These are phyloP conservation scores for Diaporthe helianthi DNA, from an alignment of 2,329 filamentous ascomycete genomes.

Conservation along the genomic window DNA sequence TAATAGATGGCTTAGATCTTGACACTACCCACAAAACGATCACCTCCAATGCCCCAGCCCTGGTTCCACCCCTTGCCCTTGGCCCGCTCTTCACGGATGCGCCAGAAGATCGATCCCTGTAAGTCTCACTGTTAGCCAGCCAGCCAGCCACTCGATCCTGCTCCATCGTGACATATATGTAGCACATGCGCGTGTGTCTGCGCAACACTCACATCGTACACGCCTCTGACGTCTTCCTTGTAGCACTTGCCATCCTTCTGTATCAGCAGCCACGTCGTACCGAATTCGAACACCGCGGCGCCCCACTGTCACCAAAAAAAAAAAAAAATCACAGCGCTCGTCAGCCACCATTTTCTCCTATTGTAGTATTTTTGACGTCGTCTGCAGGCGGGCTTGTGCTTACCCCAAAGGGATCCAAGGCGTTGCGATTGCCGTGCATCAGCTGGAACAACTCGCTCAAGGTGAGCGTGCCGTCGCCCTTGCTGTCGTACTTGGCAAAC, in stretches of 20 bases:
- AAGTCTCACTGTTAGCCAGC: too few species aligned
- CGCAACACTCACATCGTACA: not conserved
- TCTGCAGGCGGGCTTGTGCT: slow-evolving; percentile 35
- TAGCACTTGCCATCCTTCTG: slow-evolving; percentile 61
- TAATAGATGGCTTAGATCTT: not conserved
- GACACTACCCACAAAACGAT: not conserved
- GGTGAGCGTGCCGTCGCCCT: slow-evolving; percentile 48
- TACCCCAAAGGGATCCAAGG: slow-evolving; percentile 54
- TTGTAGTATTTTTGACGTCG: not conserved
- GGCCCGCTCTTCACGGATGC: not conserved
- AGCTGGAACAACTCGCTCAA: slow-evolving; percentile 45
- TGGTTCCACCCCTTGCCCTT: not conserved
- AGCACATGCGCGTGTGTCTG: too few species aligned
- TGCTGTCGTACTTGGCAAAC: slow-evolving; percentile 53
- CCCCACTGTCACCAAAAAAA: slow-evolving; percentile 38
- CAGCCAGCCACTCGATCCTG: too few species aligned
- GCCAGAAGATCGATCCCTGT: slow-evolving; percentile 8
- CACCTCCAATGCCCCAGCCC: slow-evolving; percentile 12
- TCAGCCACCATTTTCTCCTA: not conserved
- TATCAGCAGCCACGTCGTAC: slow-evolving; percentile 60
- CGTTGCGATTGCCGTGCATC: slow-evolving; percentile 49
- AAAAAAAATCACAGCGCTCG: slow-evolving; percentile 12
- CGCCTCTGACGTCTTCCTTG: slow-evolving; percentile 53
- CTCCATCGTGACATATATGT: too few species aligned
- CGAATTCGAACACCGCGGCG: slow-evolving; percentile 43